A percentile compares a stretch with the other conserved stretches of the same genome.
Conservation (phyloP, 768 basidiomycete species). For the Podaxis pistillaris region DNA sequence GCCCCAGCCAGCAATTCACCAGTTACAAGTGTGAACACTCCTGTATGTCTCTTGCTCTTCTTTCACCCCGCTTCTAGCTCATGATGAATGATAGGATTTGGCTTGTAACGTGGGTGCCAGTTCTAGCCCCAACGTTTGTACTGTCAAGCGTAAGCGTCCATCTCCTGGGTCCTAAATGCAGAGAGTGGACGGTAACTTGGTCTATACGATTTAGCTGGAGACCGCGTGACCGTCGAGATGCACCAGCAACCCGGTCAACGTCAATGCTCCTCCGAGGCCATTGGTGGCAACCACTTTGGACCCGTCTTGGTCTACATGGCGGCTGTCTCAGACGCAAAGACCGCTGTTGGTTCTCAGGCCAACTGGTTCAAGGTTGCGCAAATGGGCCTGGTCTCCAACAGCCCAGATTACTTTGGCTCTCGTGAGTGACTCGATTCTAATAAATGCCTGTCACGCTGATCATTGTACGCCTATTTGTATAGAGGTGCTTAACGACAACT, state of each 20-base stretch:
- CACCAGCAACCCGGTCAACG: conserved; percentile 49
- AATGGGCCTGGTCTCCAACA: conserved; percentile 46
- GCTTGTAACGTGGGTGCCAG: conserved; percentile 44
- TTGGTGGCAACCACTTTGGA: conserved; percentile 51
- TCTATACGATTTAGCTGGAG: conserved; percentile 35
- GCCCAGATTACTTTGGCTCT: conserved; percentile 45
- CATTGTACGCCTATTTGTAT: background rate
- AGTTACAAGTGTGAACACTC: conserved; percentile 37
- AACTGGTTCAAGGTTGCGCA: conserved; percentile 54
- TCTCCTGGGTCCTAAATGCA: background rate
- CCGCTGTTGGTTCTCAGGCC: conserved; percentile 39
- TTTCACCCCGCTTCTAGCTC: background rate
- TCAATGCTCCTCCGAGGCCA: conserved; percentile 44
- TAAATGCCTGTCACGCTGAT: background rate
- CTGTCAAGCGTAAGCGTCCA: conserved; percentile 34
- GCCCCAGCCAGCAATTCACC: conserved; percentile 45
- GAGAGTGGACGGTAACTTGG: background rate
- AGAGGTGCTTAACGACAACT: conserved; percentile 44
- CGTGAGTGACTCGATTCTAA: conserved; percentile 21
- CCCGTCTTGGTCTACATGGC: conserved; percentile 51
- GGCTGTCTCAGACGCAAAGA: conserved; percentile 41
- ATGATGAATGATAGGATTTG: conserved; percentile 32
- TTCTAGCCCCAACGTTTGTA: conserved; percentile 36
- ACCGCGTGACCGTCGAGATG: conserved; percentile 50
- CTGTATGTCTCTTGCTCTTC: conserved; percentile 24